A percentile compares a stretch with the other conserved stretches of the same genome.
These are phyloP conservation scores for Solanum paucissectum DNA, from an alignment of 257 asterid species.

Conservation along the genomic window DNA sequence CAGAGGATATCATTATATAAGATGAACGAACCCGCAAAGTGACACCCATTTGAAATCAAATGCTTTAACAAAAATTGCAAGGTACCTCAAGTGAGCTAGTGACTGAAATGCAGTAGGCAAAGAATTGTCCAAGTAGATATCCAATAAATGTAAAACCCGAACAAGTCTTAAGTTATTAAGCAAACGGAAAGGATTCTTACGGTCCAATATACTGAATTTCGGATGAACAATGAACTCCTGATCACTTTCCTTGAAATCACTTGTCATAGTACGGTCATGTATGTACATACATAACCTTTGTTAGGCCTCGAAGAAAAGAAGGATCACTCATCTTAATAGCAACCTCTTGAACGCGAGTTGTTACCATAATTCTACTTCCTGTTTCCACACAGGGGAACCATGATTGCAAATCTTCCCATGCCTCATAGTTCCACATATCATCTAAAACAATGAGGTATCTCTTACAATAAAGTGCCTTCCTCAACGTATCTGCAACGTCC, in stretches of 20 bases:
- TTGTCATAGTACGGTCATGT: no score
- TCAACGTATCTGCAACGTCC: neutral
- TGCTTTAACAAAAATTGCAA: neutral
- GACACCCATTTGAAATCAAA: neutral
- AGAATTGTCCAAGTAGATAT: neutral
- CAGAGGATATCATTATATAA: neutral
- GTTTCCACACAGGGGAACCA: neutral
- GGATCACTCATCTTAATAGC: neutral
- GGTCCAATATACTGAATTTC: neutral
- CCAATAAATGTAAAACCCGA: neutral
- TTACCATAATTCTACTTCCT: conserved; percentile 2
- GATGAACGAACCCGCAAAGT: neutral
- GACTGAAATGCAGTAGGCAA: neutral
- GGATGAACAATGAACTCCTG: no score
- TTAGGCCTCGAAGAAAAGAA: neutral
- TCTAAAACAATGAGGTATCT: neutral
- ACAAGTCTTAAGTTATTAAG: neutral
- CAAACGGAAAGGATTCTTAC: neutral
- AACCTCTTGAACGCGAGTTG: neutral
- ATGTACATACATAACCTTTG: no score
- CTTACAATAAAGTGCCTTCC: neutral
- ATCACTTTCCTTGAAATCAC: no score
- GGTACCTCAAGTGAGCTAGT: neutral
- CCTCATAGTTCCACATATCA: neutral
- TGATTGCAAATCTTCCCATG: neutral